phyloP scores from a whole-genome alignment of 2,329 filamentous ascomycete genomes.

The Sclerotinia sclerotiorum region DNA sequence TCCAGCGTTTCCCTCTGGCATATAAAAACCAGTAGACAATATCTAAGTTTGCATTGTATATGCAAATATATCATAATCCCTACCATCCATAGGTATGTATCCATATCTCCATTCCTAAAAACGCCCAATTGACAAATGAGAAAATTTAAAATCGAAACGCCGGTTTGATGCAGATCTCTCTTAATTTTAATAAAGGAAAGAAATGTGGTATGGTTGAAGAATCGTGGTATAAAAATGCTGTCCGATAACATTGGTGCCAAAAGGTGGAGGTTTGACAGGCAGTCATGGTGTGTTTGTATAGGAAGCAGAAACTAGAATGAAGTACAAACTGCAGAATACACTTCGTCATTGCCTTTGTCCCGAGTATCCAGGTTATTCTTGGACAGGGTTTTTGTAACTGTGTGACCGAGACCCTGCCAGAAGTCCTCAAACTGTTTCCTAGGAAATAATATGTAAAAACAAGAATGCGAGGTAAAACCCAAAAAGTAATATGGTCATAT shows the following conservation, averaged over 20 bases:
- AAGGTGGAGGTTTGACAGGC: neutral
- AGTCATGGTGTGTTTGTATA: neutral
- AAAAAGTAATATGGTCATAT: neutral
- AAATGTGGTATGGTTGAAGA: neutral
- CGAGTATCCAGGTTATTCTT: neutral
- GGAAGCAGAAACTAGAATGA: neutral
- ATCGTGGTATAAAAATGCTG: constrained; percentile 6
- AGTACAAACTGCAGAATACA: neutral
- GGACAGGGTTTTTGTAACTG: neutral
- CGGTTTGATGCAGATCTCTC: constrained; percentile 15
- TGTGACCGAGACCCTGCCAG: neutral
- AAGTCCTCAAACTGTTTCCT: neutral
- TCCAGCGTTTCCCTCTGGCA: too few relatives aligned
- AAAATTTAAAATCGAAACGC: neutral
- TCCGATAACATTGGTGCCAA: neutral
- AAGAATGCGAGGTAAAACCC: neutral
- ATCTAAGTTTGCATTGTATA: constrained; percentile 13
- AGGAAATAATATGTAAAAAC: neutral
- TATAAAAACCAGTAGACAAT: neutral
- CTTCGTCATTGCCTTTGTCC: neutral
- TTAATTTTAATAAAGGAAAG: constrained; percentile 8
- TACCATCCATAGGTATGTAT: constrained; percentile 17
- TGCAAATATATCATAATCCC: constrained; percentile 12
- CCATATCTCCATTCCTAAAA: constrained; percentile 7
- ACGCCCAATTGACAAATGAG: constrained; percentile 13